Percentiles rank a stretch among this genome's conserved stretches.
phyloP scores from a whole-genome alignment of 345 rosid genomes.

The Bretschneidera sinensis region DNA sequence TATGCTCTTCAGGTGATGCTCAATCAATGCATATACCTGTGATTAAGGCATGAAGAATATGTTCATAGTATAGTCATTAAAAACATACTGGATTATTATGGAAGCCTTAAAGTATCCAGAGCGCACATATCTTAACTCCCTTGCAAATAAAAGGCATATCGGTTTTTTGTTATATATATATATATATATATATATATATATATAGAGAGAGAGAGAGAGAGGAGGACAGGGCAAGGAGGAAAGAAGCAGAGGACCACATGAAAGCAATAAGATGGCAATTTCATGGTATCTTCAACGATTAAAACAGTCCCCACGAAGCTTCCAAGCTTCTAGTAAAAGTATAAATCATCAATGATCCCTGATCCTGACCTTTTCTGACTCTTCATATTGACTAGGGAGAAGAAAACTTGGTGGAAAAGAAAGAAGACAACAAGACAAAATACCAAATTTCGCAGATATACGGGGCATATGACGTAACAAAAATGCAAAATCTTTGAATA shows the following conservation, averaged over 20 bases:
- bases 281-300: slow-evolving; percentile 22
- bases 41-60: neutral
- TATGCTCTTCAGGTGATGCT: too few species aligned
- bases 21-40: neutral
- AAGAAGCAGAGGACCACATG: slow-evolving; percentile 24
- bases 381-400: neutral
- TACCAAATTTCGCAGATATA: neutral
- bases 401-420: neutral
- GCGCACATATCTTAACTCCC: too few species aligned
- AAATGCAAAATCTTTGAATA: too few species aligned
- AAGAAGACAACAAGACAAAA: neutral
- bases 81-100: too few species aligned
- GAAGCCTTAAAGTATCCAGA: too few species aligned
- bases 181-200: too few species aligned
- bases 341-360: too few species aligned
- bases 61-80: too few species aligned
- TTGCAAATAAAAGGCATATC: too few species aligned
- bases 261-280: slow-evolving; percentile 13
- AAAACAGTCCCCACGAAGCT: slow-evolving; percentile 35
- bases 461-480: neutral
- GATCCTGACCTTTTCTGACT: too few species aligned
- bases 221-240: neutral
- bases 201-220: too few species aligned
- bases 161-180: too few species aligned
- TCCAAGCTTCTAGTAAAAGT: slow-evolving; percentile 27